Evolutionary conservation across 495 filamentous ascomycete genomes (phyloP).

Genomic region (Melanomma pulvis-pyrius): DNA sequence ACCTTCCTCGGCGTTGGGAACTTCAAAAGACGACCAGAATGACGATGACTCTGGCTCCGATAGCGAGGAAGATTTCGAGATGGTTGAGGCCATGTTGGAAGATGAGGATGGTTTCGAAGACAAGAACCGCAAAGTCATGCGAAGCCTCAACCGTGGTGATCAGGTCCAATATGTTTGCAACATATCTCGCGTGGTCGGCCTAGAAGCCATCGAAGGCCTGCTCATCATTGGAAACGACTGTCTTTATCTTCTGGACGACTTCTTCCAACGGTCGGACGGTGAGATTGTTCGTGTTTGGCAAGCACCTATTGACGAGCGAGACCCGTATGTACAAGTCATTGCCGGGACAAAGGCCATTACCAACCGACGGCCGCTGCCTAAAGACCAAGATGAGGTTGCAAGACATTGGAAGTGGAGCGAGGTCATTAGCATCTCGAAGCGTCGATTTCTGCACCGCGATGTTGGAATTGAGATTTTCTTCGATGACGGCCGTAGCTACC

Average conservation of each 20-base stretch:
- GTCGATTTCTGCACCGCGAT: constrained; percentile 92
- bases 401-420: constrained; percentile 93
- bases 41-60: constrained; percentile 28
- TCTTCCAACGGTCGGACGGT: constrained; percentile 90
- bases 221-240: constrained; percentile 90
- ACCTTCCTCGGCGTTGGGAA: constrained; percentile 10
- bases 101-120: constrained; percentile 89
- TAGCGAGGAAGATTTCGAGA: constrained; percentile 80
- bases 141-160: constrained; percentile 87
- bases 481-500: constrained; percentile 90
- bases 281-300: constrained; percentile 97
- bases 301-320: constrained; percentile 87
- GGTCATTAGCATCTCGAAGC: constrained; percentile 93
- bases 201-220: constrained; percentile 90
- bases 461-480: constrained; percentile 97
- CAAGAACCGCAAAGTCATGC: constrained; percentile 96
- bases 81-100: constrained; percentile 85
- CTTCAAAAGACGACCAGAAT: constrained; percentile 7
- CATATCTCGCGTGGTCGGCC: constrained; percentile 86
- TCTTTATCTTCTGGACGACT: constrained; percentile 91
- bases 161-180: constrained; percentile 94
- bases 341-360: constrained; percentile 55
- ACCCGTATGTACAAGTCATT: constrained; percentile 93
- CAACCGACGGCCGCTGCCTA: constrained; percentile 62
- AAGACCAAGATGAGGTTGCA: constrained; percentile 70